Conservation (phyloP, 768 basidiomycete species). For the Collybiopsis luxurians region DNA sequence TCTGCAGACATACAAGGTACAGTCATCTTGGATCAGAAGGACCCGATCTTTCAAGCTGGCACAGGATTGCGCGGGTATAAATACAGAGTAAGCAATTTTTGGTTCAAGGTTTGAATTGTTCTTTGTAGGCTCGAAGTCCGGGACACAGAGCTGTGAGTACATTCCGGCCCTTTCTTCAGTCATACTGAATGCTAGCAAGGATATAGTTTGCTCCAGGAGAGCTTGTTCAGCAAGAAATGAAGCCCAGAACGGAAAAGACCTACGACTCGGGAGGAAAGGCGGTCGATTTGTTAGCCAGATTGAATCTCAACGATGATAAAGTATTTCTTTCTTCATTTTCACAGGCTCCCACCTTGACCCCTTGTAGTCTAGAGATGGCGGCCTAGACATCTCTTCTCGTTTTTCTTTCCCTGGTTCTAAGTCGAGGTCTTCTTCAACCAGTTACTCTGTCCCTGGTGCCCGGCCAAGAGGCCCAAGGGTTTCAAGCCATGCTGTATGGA, state of each 20-base stretch:
- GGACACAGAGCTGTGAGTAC: too few species aligned
- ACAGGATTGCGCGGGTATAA: too few species aligned
- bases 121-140: too few species aligned
- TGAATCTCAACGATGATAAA: constrained; percentile 2
- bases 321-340: too few species aligned
- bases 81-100: too few species aligned
- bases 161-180: too few species aligned
- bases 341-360: not conserved
- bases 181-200: too few species aligned
- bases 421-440: not conserved
- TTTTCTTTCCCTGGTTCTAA: not conserved
- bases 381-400: not conserved
- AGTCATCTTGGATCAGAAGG: too few species aligned
- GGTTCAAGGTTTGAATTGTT: too few species aligned
- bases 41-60: too few species aligned
- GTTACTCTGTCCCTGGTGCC: not conserved
- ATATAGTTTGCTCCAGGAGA: too few species aligned
- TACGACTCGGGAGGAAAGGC: constrained; percentile 11
- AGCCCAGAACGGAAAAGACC: constrained; percentile 5
- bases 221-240: not conserved
- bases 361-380: not conserved
- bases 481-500: not conserved
- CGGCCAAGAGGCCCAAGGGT: constrained; percentile 1
- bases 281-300: constrained; percentile 7
- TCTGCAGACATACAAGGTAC: too few species aligned